phyloP scores from a whole-genome alignment of 768 basidiomycete genomes.

The Suillus discolor region DNA sequence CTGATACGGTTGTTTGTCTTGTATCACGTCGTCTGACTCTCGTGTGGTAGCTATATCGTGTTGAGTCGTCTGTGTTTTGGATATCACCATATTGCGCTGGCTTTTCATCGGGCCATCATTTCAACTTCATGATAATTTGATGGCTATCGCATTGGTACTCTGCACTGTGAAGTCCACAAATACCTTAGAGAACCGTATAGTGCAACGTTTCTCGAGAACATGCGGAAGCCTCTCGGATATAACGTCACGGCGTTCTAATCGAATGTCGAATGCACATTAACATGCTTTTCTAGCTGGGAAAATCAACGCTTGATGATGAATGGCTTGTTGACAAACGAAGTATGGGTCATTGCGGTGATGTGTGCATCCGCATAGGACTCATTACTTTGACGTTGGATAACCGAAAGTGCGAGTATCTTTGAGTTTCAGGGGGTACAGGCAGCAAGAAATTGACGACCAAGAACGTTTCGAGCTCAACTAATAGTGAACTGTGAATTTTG shows the following conservation, averaged over 20 bases:
- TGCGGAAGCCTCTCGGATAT: slow-evolving; percentile 50
- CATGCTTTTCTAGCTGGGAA: slow-evolving; percentile 61
- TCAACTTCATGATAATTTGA: not conserved
- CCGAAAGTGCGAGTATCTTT: slow-evolving; percentile 28
- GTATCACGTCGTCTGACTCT: not conserved
- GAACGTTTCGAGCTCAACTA: not conserved
- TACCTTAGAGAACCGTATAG: slow-evolving; percentile 50
- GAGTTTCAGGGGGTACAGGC: slow-evolving; percentile 15
- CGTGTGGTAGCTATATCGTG: not conserved
- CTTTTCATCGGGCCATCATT: not conserved
- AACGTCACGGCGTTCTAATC: not conserved
- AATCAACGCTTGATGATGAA: slow-evolving; percentile 95
- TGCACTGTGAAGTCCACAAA: not conserved
- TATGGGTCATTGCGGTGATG: slow-evolving; percentile 33
- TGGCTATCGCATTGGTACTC: not conserved
- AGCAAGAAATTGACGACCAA: not conserved
- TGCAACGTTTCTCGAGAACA: slow-evolving; percentile 62
- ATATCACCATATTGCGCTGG: not conserved
- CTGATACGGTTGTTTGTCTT: not conserved
- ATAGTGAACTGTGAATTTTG: slow-evolving; percentile 11
- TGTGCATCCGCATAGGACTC: slow-evolving; percentile 52
- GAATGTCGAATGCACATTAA: not conserved
- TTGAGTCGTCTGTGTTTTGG: not conserved
- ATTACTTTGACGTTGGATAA: slow-evolving; percentile 74
- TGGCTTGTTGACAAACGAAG: slow-evolving; percentile 83